Conservation (phyloP, 2,329 filamentous ascomycete genomes). For the Monosporascus sp. region DNA sequence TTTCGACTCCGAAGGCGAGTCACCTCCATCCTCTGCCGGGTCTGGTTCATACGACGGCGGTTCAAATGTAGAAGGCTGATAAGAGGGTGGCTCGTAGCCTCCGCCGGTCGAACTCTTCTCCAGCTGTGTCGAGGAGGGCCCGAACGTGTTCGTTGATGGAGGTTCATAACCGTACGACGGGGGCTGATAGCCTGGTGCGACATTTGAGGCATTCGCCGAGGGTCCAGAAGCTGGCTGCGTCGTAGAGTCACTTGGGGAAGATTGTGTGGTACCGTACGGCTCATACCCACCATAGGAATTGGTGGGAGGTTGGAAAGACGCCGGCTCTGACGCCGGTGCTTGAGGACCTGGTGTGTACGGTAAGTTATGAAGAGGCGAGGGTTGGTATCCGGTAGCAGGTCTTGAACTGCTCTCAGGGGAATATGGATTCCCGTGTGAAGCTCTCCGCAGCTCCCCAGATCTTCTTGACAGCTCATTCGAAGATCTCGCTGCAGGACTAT, state of each 20-base stretch:
- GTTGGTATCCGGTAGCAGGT: constrained; percentile 28
- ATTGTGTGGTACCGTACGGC: constrained; percentile 16
- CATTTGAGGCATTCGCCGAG: constrained; percentile 10
- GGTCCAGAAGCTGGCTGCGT: constrained; percentile 7
- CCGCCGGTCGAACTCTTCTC: constrained; percentile 29
- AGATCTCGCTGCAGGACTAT: constrained; percentile 31
- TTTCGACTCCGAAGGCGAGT: constrained; percentile 47
- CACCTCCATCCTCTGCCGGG: constrained; percentile 40
- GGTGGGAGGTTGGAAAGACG: constrained; percentile 11
- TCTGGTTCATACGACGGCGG: constrained; percentile 54
- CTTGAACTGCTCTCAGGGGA: constrained; percentile 25
- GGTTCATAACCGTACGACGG: constrained; percentile 49
- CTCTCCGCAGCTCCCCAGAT: constrained; percentile 38
- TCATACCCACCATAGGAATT: constrained; percentile 24
- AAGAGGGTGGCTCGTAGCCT: constrained; percentile 59
- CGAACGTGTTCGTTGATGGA: constrained; percentile 32
- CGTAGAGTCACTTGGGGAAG: constrained; percentile 6
- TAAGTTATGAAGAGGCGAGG: constrained; percentile 1
- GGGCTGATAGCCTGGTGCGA: constrained; percentile 35
- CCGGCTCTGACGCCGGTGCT: constrained; percentile 11
- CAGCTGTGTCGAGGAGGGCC: constrained; percentile 21
- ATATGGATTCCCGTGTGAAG: constrained; percentile 28
- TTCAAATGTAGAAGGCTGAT: constrained; percentile 55
- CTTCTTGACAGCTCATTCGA: constrained; percentile 36
- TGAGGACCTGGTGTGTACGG: constrained; percentile 9